Evolutionary conservation across 1,284 basidiomycete genomes (phyloP).

Genomic region (Porogramme epimiltina): DNA sequence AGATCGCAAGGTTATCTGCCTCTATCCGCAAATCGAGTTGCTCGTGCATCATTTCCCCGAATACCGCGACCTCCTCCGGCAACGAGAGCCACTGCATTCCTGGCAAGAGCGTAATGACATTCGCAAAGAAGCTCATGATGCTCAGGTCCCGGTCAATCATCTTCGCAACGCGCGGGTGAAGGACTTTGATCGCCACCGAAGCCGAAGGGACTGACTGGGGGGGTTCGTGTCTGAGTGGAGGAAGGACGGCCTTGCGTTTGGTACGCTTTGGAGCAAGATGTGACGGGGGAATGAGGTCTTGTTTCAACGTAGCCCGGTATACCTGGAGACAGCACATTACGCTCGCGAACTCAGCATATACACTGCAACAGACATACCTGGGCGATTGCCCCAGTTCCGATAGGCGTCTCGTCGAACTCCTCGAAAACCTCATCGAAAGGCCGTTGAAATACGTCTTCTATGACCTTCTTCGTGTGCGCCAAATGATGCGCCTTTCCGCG

Average conservation of each 20-base stretch:
- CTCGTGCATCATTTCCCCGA: constrained; percentile 96
- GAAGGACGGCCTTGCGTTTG: constrained; percentile 50
- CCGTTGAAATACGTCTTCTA: constrained; percentile 84
- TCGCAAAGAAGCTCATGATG: constrained; percentile 95
- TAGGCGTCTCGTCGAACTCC: constrained; percentile 84
- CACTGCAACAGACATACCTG: constrained; percentile 56
- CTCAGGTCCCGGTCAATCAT: constrained; percentile 87
- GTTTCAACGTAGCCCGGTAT: constrained; percentile 84
- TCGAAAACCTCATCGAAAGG: constrained; percentile 92
- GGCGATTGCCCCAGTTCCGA: constrained; percentile 97
- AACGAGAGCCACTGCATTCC: constrained; percentile 97
- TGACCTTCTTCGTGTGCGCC: constrained; percentile 78
- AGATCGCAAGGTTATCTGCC: constrained; percentile 84
- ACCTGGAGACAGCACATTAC: constrained; percentile 49
- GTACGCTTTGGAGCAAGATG: constrained; percentile 69
- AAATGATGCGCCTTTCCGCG: constrained; percentile 86
- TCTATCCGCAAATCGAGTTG: constrained; percentile 94
- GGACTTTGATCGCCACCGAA: constrained; percentile 93
- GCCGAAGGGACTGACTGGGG: constrained; percentile 74
- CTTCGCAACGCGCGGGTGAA: constrained; percentile 86
- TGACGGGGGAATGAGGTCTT: constrained; percentile 83
- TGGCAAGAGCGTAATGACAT: constrained; percentile 78
- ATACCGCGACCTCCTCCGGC: constrained; percentile 93
- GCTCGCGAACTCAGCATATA: no score
- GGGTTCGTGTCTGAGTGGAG: constrained; percentile 60